Evolutionary conservation across 2,329 filamentous ascomycete genomes (phyloP), one percentile per base, ranked within the genome.

Genomic region (Aspergillus ruber): DNA sequence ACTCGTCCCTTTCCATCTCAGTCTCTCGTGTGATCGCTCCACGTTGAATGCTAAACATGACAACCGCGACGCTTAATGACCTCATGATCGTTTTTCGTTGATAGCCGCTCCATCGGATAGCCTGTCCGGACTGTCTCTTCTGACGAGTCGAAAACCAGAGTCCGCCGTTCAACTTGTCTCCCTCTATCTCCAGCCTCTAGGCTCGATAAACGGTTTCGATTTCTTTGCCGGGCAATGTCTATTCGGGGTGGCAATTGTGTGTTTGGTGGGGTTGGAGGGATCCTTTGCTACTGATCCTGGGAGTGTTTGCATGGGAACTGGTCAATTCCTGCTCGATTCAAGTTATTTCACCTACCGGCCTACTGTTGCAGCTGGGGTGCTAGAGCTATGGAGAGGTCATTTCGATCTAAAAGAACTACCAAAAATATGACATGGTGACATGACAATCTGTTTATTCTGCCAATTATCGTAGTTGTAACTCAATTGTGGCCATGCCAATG

Each of bases 1-100:
- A 70, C 73, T 80, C 76, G 72, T 75, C 71, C 73, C 65, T 74
- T 29, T 29, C 72, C 73, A 73, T 76, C 77, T 79, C 79, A 69
- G 70, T 66, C 64, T 63, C 61, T 56, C 60, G 59, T 61, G 58
- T 47, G 54, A 57, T 60, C 55, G 58, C 63, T 62, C 61, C 58
- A 46, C 10, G 62, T 64, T 68, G 62, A 69, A 67, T 59, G 61
- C 58, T 63, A 55, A 69, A 67, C 60, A 68, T 60, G 65, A 66
- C 59, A 66, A 60, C 50, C 49, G 53, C 56, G 55, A 64, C 56
- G 58, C 60, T 65, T 60, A 56, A 58, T 62, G 60, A 60, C 58
- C 55, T 46, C 43, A 29, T 49, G 61, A 62, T 62, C 54, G 53
- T 60, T 58, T 58, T 60, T 59, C 59, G 53, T 48, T 55, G 50